Evolutionary conservation across 148 eudicot genomes (phyloP).

Genomic region (Dianthus caryophyllus): DNA sequence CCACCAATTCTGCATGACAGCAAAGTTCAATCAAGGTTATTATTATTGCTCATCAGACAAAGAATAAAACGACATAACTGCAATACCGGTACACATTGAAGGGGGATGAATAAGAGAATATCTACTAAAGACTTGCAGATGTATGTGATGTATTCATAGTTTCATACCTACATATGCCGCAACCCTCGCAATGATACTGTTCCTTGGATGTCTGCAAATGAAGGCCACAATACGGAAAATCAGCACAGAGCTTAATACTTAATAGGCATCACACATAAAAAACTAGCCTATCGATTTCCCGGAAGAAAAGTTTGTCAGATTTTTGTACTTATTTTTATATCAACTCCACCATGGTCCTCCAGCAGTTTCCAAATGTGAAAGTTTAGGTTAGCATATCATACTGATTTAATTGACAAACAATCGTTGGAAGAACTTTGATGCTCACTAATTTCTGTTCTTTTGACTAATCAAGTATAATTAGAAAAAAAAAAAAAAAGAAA

Average conservation of each 20-base stretch:
- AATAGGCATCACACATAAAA: neutral
- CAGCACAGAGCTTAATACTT: neutral
- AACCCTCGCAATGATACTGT: slow-evolving; percentile 74
- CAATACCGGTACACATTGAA: neutral
- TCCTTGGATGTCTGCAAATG: slow-evolving; percentile 54
- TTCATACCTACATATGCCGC: slow-evolving; percentile 88
- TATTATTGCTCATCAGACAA: neutral
- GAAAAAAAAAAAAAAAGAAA: too few relatives aligned
- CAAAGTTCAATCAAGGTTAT: neutral
- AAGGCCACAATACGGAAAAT: slow-evolving; percentile 12
- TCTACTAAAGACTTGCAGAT: neutral
- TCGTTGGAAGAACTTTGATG: neutral
- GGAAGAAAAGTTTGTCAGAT: neutral
- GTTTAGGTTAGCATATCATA: neutral
- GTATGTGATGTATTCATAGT: slow-evolving; percentile 33
- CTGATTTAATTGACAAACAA: slow-evolving; percentile 1
- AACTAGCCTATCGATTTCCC: neutral
- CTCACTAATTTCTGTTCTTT: neutral
- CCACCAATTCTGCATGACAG: slow-evolving; percentile 55
- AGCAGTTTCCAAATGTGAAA: neutral
- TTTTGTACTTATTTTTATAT: neutral
- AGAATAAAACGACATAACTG: neutral
- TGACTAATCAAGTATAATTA: neutral
- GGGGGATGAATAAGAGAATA: neutral
- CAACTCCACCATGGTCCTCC: neutral